Base-by-base conservation (phyloP, 352 stramenopile genomes). In the Discostella stelligera region DNA sequence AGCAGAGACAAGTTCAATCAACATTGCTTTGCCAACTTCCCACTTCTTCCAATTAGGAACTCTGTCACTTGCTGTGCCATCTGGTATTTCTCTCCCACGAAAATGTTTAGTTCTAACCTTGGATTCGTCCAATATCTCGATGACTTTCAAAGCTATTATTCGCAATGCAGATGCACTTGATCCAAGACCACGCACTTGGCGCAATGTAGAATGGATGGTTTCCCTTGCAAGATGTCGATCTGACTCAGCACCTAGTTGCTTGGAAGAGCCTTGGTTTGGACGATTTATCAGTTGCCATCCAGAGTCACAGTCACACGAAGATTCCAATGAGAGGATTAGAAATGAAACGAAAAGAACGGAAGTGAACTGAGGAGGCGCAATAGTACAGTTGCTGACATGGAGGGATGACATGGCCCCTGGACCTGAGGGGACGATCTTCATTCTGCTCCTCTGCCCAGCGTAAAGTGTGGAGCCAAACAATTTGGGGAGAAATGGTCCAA, bases 111-210 rank as follows among this genome's bases (percentile, higher is more conserved):
- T 21, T 50, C 13, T 27, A 39, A 27, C 53, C 75, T 65, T 65
- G 21, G 50, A 63, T 41, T 65, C 48, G 30, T 62, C 66, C 30
- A 82, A 77, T 39, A 85, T 11, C 0, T 82, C 77, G 66, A 85
- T 68, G 20, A 79, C 58, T 73, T 82, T 81, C 49, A 85, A 81
- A 58, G 63, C 67, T 20, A 85, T 82, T 14, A 80, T 59, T 23
- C 77, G 53, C 54, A 85, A 59, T 55, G 66, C 55, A 75, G 66
- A 72, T 41, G 69, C 59, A 52, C 37, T 63, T 50, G 73, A 77
- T 63, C 69, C 62, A 21, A 66, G 20, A 44, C 64, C 58, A 62
- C 73, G 53, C n/a, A 60, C 20, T 39, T 71, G 49, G 44, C 23
- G 41, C 16, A 81, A 61, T 41, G 53, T 59, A 39, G 37, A 63